A percentile compares a stretch with the other conserved stretches of the same genome.
Conservation (phyloP, 2,329 filamentous ascomycete genomes). For the Teratosphaeria epicoccoides region DNA sequence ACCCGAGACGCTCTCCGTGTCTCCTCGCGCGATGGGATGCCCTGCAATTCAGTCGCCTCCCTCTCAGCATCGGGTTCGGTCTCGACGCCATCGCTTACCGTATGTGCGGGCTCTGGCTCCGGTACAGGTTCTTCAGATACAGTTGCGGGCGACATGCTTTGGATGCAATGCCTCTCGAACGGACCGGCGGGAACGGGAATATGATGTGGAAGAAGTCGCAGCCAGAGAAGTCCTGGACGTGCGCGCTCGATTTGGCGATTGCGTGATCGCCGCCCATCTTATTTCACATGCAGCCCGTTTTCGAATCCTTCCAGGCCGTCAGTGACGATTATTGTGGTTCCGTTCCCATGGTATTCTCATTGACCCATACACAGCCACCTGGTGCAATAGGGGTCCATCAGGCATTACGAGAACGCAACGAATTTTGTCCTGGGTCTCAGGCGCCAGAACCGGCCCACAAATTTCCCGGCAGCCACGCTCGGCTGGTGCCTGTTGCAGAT, state of each 20-base stretch:
- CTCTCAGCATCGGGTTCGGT: conserved; percentile 7
- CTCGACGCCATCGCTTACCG: not conserved
- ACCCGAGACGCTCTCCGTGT: conserved; percentile 2
- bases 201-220: not conserved
- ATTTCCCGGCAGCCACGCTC: too few species aligned
- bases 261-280: not conserved
- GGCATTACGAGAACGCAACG: not conserved
- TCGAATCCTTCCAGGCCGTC: not conserved
- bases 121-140: not conserved
- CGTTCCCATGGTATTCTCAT: not conserved
- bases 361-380: too few species aligned
- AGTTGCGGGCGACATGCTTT: not conserved
- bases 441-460: too few species aligned
- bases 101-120: not conserved
- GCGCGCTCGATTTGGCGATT: not conserved
- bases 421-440: not conserved
- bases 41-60: conserved; percentile 25
- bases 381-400: not conserved
- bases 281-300: not conserved
- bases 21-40: conserved; percentile 2
- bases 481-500: too few species aligned
- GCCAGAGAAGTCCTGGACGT: not conserved
- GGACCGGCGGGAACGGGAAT: not conserved
- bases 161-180: not conserved
- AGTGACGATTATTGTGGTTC: too few species aligned